Evolutionary conservation across 768 basidiomycete genomes (phyloP).

Genomic region (Leccinum ochraceum): DNA sequence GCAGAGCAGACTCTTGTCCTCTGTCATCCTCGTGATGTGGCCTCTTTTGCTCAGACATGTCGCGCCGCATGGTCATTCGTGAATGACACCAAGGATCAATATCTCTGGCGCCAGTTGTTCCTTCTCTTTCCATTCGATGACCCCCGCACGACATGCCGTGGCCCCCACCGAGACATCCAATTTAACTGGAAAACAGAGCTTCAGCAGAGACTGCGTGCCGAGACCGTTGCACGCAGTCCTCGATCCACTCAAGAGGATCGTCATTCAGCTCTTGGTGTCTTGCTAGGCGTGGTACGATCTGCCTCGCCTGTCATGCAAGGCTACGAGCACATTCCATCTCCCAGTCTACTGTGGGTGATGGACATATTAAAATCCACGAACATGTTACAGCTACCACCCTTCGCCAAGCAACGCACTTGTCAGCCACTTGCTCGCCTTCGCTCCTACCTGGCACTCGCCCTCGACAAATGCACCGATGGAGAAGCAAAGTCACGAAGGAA

Average conservation of each 20-base stretch:
- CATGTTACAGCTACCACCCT: slow-evolving; percentile 32
- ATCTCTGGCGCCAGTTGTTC: slow-evolving; percentile 71
- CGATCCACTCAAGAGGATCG: slow-evolving; percentile 29
- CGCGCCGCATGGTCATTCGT: slow-evolving; percentile 48
- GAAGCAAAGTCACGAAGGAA: slow-evolving; percentile 28
- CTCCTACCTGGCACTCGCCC: slow-evolving; percentile 48
- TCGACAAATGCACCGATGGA: slow-evolving; percentile 35
- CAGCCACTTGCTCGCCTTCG: slow-evolving; percentile 47
- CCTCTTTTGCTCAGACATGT: slow-evolving; percentile 60
- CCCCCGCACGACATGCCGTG: slow-evolving; percentile 42
- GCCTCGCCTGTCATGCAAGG: slow-evolving; percentile 31
- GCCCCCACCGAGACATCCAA: slow-evolving; percentile 11
- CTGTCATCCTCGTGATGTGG: slow-evolving; percentile 58
- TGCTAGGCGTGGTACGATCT: slow-evolving; percentile 43
- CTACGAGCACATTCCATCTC: slow-evolving; percentile 33
- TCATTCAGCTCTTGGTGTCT: slow-evolving; percentile 38
- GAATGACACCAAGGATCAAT: slow-evolving; percentile 50
- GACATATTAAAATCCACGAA: slow-evolving; percentile 40
- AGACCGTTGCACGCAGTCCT: slow-evolving; percentile 27
- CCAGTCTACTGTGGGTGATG: slow-evolving; percentile 49
- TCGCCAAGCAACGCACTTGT: slow-evolving; percentile 12
- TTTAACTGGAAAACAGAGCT: slow-evolving; percentile 41
- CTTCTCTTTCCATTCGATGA: slow-evolving; percentile 62
- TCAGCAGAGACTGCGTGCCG: slow-evolving; percentile 44
- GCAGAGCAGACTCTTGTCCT: slow-evolving; percentile 56